Evolutionary conservation across 2,329 filamentous ascomycete species (phyloP).

Genomic region (Biscogniauxia sp.): DNA sequence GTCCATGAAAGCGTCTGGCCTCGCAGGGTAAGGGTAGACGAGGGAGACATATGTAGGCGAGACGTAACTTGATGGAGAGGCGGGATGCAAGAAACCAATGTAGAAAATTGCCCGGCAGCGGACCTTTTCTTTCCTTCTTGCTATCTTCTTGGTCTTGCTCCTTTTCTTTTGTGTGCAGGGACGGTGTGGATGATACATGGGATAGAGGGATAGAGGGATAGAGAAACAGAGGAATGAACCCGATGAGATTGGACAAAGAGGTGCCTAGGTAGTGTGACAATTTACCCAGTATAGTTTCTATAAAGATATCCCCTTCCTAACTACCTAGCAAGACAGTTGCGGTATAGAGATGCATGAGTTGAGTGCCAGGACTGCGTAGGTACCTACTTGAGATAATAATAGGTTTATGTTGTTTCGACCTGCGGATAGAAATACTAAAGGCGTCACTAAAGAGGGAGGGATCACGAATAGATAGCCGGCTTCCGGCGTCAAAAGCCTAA

Average conservation of each 20-base stretch:
- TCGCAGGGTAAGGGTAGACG: constrained; percentile 30
- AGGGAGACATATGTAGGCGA: constrained; percentile 9
- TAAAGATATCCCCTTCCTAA: constrained; percentile 1
- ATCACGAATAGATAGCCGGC: constrained; percentile 20
- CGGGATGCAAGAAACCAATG: constrained; percentile 21
- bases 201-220: background rate
- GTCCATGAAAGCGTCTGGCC: constrained; percentile 22
- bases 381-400: background rate
- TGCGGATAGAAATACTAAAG: constrained; percentile 3
- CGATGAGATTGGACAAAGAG: constrained; percentile 17
- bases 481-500: constrained; percentile 26
- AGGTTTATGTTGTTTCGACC: background rate
- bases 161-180: constrained; percentile 11
- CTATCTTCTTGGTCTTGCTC: background rate
- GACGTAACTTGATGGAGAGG: background rate
- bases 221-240: constrained; percentile 2
- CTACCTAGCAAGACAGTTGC: constrained; percentile 7
- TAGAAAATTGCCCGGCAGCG: constrained; percentile 25
- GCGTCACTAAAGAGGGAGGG: constrained; percentile 9
- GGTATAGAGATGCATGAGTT: background rate
- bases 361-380: background rate
- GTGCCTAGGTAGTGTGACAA: background rate
- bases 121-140: background rate
- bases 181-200: constrained; percentile 8
- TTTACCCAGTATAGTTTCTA: background rate